phyloP scores from a whole-genome alignment of 176 grass and related monocot genomes.

The Dendrocalamus sinicus region DNA sequence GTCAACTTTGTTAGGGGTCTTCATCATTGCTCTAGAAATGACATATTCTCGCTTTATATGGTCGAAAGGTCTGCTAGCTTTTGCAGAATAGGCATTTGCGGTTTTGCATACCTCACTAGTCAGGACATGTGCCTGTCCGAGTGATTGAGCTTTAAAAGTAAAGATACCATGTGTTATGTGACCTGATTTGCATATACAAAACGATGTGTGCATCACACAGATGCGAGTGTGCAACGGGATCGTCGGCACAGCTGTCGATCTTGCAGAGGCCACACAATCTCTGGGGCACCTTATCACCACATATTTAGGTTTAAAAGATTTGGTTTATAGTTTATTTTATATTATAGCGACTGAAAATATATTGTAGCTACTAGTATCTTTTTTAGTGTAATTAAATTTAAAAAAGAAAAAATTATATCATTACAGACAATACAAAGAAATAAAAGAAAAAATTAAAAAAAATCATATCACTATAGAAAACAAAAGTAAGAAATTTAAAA shows the following conservation, averaged over 20 bases:
- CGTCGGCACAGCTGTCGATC: slow-evolving; percentile 18
- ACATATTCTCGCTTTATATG: slow-evolving; percentile 8
- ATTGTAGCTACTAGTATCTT: no score
- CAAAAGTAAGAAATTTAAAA: no score
- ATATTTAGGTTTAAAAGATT: neutral
- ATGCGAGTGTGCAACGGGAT: neutral
- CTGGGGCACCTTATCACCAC: neutral
- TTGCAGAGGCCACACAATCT: neutral
- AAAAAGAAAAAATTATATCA: no score
- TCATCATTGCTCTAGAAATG: neutral
- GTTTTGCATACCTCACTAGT: neutral
- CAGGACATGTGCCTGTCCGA: neutral
- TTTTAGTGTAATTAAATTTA: no score
- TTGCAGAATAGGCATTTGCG: slow-evolving; percentile 22
- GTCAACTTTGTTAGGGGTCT: neutral
- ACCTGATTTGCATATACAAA: neutral
- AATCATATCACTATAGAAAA: no score
- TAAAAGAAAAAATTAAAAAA: no score
- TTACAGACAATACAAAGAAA: no score
- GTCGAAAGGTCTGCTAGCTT: neutral
- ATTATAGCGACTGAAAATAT: no score
- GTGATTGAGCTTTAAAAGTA: neutral
- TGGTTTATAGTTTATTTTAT: no score
- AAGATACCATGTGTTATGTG: neutral
- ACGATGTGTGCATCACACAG: neutral